Evolutionary conservation across 2,329 filamentous ascomycete genomes (phyloP), one percentile per base, ranked within the genome.

Genomic region (Calonectria pseudoturangicola): DNA sequence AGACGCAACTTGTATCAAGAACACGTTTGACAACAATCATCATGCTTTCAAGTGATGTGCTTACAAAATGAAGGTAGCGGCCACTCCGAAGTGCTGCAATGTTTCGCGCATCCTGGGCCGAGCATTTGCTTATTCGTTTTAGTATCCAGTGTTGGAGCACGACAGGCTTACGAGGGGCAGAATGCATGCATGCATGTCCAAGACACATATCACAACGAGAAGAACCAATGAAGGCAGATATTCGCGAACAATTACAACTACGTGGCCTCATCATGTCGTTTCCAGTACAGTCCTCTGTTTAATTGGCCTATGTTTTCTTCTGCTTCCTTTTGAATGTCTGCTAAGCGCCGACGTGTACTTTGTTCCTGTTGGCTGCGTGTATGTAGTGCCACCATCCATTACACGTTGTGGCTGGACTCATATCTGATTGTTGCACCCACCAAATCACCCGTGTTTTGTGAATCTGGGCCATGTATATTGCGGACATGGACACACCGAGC

Each of bases 401-500:
- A n/a, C 68, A 33, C 27, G 4, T 60, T n/a, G 50, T 70, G 68
- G 68, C 68, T 43, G 50, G 58, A 68, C 18, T 33, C 21, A 58
- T 58, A 36, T n/a, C n/a, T 62, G 25, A 21, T 51, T 54, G 21
- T 43, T 33, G 21, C 33, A 28, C 33, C 36, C 8, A 3, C 15
- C n/a, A 66, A 43, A 21, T 27, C 30, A 6, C 47, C 21, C 45
- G 63, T 28, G 33, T 33, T 30, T 27, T 39, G 30, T 41, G 54
- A 36, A 60, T 27, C 39, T 25, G 25, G 36, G 33, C 33, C 21
- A 41, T 41, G 15, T 41, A 21, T 28, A 36, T 60, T 36, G 54
- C 54, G n/a, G 15, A 60, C 21, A 18, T 41, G 33, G 16, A 25
- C 54, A 60, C 21, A 12, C 13, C 54, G 21, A 39, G 33, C 9